These are phyloP conservation scores for Scytalidium sp. DNA, from an alignment of 2,329 filamentous ascomycete genomes.

Conservation along the genomic window DNA sequence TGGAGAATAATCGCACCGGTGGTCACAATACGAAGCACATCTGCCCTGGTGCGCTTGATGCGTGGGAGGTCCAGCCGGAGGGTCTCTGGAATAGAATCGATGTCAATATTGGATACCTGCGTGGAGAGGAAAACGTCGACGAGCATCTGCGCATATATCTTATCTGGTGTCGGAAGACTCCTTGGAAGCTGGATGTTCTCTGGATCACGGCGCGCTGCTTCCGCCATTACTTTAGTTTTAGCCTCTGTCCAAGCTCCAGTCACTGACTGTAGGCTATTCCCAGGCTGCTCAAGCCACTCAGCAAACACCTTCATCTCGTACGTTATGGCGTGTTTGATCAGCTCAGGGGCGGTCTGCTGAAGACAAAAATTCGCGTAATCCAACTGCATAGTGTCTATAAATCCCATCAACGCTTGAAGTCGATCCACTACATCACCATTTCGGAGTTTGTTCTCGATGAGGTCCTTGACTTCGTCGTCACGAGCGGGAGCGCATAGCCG, in stretches of 20 bases:
- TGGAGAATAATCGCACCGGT: constrained; percentile 74
- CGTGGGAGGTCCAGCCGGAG: constrained; percentile 66
- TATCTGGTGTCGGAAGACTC: constrained; percentile 62
- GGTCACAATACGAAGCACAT: constrained; percentile 65
- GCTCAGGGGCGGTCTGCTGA: constrained; percentile 65
- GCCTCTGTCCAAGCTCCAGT: constrained; percentile 65
- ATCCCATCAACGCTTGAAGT: constrained; percentile 69
- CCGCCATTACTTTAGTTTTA: constrained; percentile 60
- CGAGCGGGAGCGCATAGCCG: constrained; percentile 78
- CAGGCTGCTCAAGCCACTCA: constrained; percentile 57
- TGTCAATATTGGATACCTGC: constrained; percentile 40
- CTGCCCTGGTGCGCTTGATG: constrained; percentile 52
- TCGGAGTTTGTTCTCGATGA: constrained; percentile 59
- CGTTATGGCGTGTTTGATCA: constrained; percentile 67
- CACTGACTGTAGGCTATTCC: constrained; percentile 54
- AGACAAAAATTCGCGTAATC: constrained; percentile 83
- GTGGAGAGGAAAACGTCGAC: constrained; percentile 72
- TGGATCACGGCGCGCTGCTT: constrained; percentile 66
- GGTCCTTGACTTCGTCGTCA: constrained; percentile 70
- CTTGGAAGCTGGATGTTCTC: constrained; percentile 61
- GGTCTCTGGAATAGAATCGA: constrained; percentile 65
- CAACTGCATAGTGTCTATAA: constrained; percentile 74
- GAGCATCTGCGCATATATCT: constrained; percentile 73
- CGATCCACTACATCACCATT: constrained; percentile 69
- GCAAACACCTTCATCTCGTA: constrained; percentile 75